These are phyloP conservation scores for Macrotyloma uniflorum DNA, from an alignment of 306 rosid species.

Conservation along the genomic window DNA sequence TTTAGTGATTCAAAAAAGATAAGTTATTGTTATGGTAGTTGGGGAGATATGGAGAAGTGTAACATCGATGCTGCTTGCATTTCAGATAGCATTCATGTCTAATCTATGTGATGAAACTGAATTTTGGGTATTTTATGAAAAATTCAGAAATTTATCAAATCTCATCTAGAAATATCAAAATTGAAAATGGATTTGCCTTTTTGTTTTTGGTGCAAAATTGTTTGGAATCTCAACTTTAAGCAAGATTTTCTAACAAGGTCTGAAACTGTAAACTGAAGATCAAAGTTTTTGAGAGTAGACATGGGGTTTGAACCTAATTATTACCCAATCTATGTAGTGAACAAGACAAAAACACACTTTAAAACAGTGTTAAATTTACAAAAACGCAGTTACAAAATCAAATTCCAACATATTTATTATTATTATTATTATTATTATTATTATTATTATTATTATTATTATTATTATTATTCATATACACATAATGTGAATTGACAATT, in stretches of 20 bases:
- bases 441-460: no score
- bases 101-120: not conserved
- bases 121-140: not conserved
- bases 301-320: no score
- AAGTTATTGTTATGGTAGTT: not conserved
- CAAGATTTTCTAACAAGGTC: not conserved
- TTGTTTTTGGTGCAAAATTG: not conserved
- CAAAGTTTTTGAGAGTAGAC: no score
- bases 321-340: no score
- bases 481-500: no score
- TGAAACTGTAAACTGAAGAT: no score
- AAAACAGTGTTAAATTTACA: no score
- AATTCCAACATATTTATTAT: no score
- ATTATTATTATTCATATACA: no score
- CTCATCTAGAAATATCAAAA: not conserved
- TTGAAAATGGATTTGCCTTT: not conserved
- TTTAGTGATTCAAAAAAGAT: not conserved
- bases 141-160: not conserved
- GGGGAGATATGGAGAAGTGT: not conserved
- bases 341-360: no score
- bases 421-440: no score
- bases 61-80: not conserved
- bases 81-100: not conserved
- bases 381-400: no score
- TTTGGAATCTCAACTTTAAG: not conserved